Conservation (phyloP, 805 yeast genomes). For the Saturnispora zaruensis region DNA sequence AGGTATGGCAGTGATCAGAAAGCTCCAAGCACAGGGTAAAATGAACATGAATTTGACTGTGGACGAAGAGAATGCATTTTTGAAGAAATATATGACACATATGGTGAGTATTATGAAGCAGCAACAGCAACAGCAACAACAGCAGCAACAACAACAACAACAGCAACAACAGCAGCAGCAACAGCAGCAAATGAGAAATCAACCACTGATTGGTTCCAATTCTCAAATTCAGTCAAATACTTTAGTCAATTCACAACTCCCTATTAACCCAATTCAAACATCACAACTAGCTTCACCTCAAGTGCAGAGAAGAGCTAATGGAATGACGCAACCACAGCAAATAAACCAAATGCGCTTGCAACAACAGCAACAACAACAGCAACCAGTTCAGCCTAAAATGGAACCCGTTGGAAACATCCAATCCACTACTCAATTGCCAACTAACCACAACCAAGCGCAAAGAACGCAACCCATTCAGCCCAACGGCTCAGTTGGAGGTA, state of each 20-base stretch:
- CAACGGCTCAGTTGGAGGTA: conserved; percentile 3
- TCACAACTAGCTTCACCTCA: conserved; percentile 13
- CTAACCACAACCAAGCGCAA: conserved; percentile 25
- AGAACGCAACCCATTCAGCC: conserved; percentile 15
- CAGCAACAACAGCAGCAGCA: too few species aligned
- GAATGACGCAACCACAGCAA: conserved; percentile 7
- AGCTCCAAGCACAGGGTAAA: conserved; percentile 28
- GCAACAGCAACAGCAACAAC: conserved; percentile 17
- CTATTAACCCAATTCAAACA: neutral
- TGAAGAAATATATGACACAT: conserved; percentile 28
- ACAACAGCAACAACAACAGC: conserved; percentile 8
- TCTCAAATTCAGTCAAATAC: conserved; percentile 1
- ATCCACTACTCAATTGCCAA: conserved; percentile 23
- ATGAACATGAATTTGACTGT: conserved; percentile 26
- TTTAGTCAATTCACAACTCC: neutral
- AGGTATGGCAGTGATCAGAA: conserved; percentile 29
- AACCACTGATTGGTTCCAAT: neutral
- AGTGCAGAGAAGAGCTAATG: conserved; percentile 7
- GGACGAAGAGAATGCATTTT: conserved; percentile 30
- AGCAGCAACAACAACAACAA: conserved; percentile 17
- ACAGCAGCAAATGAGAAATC: conserved; percentile 9
- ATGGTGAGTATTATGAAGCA: conserved; percentile 18
- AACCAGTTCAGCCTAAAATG: neutral
- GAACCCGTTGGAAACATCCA: neutral
- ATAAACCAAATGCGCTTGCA: conserved; percentile 7